These are phyloP conservation scores for Glarea lozoyensis DNA, from an alignment of 495 filamentous ascomycete species.

Conservation along the genomic window DNA sequence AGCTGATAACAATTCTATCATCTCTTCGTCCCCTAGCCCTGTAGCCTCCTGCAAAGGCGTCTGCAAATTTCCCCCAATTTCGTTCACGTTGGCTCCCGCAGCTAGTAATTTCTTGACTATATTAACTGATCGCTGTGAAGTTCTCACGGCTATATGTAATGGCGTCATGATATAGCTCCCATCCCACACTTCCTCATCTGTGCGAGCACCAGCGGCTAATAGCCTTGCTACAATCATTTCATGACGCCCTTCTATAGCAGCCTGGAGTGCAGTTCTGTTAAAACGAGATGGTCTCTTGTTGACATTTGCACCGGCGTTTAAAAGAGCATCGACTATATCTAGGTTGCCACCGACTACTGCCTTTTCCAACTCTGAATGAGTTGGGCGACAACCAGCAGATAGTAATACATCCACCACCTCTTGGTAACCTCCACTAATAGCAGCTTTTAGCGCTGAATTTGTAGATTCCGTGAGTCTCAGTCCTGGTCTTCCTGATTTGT, in stretches of 20 bases:
- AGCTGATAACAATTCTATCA: slow-evolving; percentile 6
- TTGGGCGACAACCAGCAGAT: slow-evolving; percentile 9
- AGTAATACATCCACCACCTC: slow-evolving; percentile 9
- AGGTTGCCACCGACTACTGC: slow-evolving; percentile 1
- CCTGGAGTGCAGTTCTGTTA: slow-evolving; percentile 5
- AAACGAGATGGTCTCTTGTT: slow-evolving; percentile 2
- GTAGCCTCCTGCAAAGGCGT: slow-evolving; percentile 2
- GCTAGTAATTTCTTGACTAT: neutral
- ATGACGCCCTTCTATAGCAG: slow-evolving; percentile 8
- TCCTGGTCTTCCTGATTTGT: neutral
- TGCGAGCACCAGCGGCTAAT: slow-evolving; percentile 6
- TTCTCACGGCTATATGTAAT: neutral
- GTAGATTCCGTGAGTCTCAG: slow-evolving; percentile 1
- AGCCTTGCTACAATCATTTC: slow-evolving; percentile 2
- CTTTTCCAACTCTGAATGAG: neutral
- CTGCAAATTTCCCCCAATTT: neutral
- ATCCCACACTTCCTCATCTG: neutral
- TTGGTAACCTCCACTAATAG: slow-evolving; percentile 7
- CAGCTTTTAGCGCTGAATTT: slow-evolving; percentile 5
- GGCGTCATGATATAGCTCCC: neutral
- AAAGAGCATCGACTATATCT: slow-evolving; percentile 8
- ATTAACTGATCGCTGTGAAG: neutral
- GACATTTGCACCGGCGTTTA: slow-evolving; percentile 9
- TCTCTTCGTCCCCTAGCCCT: slow-evolving; percentile 1
- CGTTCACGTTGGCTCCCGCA: slow-evolving; percentile 1